Percentiles rank a stretch among this genome's conserved stretches.
phyloP scores from a whole-genome alignment of 2,329 filamentous ascomycete genomes.

The Rugonectria rugulosa region DNA sequence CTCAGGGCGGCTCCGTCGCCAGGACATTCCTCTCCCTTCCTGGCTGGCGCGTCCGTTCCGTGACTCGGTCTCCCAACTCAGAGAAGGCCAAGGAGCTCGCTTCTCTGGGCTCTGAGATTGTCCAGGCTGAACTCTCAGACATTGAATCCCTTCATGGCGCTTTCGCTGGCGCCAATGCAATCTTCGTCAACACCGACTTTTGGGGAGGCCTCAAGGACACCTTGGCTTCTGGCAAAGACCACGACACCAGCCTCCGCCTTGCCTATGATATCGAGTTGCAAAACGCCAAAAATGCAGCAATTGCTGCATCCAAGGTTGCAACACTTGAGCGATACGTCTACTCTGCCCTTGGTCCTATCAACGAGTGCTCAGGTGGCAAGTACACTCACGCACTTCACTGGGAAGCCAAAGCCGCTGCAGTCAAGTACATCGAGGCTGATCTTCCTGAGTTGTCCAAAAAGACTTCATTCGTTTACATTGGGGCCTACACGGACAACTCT shows the following conservation, averaged over 20 bases:
- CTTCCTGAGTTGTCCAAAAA: conserved; percentile 52
- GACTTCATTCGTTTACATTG: conserved; percentile 40
- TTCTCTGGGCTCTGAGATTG: conserved; percentile 50
- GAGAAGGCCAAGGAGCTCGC: conserved; percentile 49
- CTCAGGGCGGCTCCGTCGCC: conserved; percentile 57
- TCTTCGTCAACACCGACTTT: conserved; percentile 63
- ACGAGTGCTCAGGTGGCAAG: conserved; percentile 51
- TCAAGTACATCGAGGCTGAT: conserved; percentile 50
- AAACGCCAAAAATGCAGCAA: conserved; percentile 62
- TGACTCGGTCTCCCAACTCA: conserved; percentile 53
- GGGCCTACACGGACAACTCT: conserved; percentile 31
- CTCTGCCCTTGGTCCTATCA: conserved; percentile 58
- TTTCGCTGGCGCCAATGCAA: conserved; percentile 52
- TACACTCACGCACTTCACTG: conserved; percentile 56
- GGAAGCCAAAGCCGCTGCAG: conserved; percentile 58
- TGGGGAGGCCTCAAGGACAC: conserved; percentile 53
- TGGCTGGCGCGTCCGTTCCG: conserved; percentile 51
- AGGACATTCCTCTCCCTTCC: conserved; percentile 49
- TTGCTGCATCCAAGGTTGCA: conserved; percentile 52
- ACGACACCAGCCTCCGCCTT: conserved; percentile 44
- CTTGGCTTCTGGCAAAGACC: conserved; percentile 45
- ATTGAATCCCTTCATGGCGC: conserved; percentile 46
- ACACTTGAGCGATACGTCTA: conserved; percentile 55
- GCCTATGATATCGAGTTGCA: conserved; percentile 55
- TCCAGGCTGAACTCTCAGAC: conserved; percentile 54